Base-by-base conservation (phyloP, 169 alveolate genomes). In the Plasmodium chabaudi region DNA sequence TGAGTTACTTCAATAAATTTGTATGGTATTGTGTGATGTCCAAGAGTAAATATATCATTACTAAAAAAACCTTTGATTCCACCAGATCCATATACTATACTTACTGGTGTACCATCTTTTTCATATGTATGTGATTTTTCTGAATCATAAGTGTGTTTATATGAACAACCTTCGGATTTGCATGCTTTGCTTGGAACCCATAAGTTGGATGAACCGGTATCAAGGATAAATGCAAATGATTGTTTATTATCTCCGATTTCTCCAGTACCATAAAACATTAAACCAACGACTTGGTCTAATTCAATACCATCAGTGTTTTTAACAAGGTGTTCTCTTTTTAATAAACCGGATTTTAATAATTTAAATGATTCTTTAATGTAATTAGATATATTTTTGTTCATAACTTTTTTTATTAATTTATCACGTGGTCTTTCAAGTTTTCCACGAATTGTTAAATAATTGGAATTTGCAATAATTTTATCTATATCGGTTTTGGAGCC, bases 181-280 rank as follows among this genome's bases (percentile, higher is more conserved):
- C 97, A 95, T 44, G 59, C 46, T 15, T 27, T 53, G 21, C 88
- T 73, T 92, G 95, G 95, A 13, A 94, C 93, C 97, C 97, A 95
- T 34, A 94, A 82, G 87, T 93, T 94, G 71, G 95, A 87, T 47
- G 96, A 93, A 60, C 96, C 96, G 0, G 97, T 95, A 72, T 95
- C 97, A 68, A 82, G 68, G 9, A 82, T 51, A 46, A 82, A 60
- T 25, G 10, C 19, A 64, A 82, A 82, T 10, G 51, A 27, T 68
- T 82, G 90, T 19, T 82, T 57, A 44, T 82, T 65, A 23, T 65
- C 72, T 67, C 90, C 90, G 2, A 82, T 9, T 82, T 65, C 72
- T 17, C 64, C 90, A 55, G 51, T 72, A 49, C 90, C 90, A 82
- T 65, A 67, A 64, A 53, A 82, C 59, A 65, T 15, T 65, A 82